Evolutionary conservation across 176 grass and related monocot genomes (phyloP).

Genomic region (Urochloa ruziziensis): DNA sequence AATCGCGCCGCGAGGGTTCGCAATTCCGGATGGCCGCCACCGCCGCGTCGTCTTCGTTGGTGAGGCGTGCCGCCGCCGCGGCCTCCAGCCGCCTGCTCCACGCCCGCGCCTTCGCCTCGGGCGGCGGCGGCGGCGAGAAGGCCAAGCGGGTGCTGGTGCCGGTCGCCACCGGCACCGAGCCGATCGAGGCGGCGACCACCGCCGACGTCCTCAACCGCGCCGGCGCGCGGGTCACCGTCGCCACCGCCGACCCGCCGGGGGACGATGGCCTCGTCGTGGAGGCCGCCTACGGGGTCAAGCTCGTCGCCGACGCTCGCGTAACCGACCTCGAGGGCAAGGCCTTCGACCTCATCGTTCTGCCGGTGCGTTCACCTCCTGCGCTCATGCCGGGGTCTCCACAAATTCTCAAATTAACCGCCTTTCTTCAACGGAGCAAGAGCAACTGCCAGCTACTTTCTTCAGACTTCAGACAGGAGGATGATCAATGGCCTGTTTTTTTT

Average conservation of each 20-base stretch:
- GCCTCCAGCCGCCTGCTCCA: constrained; percentile 2
- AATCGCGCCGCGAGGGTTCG: neutral
- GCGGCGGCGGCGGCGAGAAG: constrained; percentile 11
- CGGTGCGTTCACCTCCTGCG: constrained; percentile 35
- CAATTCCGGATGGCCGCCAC: constrained; percentile 24
- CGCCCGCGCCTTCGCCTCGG: constrained; percentile 30
- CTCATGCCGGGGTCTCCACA: neutral
- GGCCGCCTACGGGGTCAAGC: constrained; percentile 62
- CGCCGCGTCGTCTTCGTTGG: constrained; percentile 17
- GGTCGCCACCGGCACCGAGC: constrained; percentile 69
- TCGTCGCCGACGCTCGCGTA: constrained; percentile 60
- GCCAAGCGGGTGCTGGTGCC: constrained; percentile 62
- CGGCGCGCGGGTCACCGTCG: constrained; percentile 58
- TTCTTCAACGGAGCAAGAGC: neutral
- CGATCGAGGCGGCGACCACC: constrained; percentile 56
- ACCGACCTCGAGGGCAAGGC: constrained; percentile 35
- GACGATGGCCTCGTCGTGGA: constrained; percentile 50
- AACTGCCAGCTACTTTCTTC: neutral
- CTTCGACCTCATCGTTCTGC: constrained; percentile 66
- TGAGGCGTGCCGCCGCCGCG: constrained; percentile 16
- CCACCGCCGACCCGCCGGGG: constrained; percentile 40
- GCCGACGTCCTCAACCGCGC: constrained; percentile 67
- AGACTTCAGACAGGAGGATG: neutral
- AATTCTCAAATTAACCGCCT: constrained; percentile 8
- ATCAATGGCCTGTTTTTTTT: neutral